These are phyloP conservation scores for Tetrapisispora pingtungensis DNA, from an alignment of 805 yeast genomes.

Conservation along the genomic window DNA sequence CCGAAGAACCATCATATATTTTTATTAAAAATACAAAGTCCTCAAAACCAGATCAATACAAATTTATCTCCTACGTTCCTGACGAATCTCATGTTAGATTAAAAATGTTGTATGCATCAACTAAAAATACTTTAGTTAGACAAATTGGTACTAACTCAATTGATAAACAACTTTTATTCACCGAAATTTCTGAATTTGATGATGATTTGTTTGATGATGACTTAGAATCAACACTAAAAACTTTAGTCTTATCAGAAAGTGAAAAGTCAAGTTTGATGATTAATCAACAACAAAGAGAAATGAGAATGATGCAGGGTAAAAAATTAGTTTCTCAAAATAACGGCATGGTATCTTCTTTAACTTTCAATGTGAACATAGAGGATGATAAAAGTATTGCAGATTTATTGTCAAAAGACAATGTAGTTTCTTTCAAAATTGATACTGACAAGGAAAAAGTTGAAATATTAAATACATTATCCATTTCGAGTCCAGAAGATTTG, in stretches of 20 bases:
- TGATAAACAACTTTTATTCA: slow-evolving; percentile 27
- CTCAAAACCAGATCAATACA: slow-evolving; percentile 19
- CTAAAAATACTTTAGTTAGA: slow-evolving; percentile 65
- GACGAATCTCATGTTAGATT: slow-evolving; percentile 70
- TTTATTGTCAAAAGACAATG: slow-evolving; percentile 31
- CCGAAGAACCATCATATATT: slow-evolving; percentile 41
- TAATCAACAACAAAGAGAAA: slow-evolving; percentile 20
- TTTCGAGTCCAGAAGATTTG: slow-evolving; percentile 24
- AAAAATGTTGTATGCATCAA: slow-evolving; percentile 92
- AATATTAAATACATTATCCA: slow-evolving; percentile 23
- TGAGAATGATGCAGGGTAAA: slow-evolving; percentile 16
- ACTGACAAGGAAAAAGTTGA: slow-evolving; percentile 38
- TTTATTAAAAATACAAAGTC: slow-evolving; percentile 32
- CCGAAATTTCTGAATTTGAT: slow-evolving; percentile 27
- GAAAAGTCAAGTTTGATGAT: slow-evolving; percentile 21
- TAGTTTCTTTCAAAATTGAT: slow-evolving; percentile 45
- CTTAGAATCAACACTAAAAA: slow-evolving; percentile 2
- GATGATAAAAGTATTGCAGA: slow-evolving; percentile 11
- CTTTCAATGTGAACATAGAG: slow-evolving; percentile 14
- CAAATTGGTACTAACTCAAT: slow-evolving; percentile 52
- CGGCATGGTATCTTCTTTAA: slow-evolving; percentile 18
- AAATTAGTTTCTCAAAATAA: slow-evolving; percentile 24
- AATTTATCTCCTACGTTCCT: slow-evolving; percentile 78
- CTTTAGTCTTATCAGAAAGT: slow-evolving; percentile 18
- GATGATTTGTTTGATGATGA: slow-evolving; percentile 8